phyloP scores from a whole-genome alignment of 2,329 filamentous ascomycete genomes.

The Bipolaris sorokiniana region DNA sequence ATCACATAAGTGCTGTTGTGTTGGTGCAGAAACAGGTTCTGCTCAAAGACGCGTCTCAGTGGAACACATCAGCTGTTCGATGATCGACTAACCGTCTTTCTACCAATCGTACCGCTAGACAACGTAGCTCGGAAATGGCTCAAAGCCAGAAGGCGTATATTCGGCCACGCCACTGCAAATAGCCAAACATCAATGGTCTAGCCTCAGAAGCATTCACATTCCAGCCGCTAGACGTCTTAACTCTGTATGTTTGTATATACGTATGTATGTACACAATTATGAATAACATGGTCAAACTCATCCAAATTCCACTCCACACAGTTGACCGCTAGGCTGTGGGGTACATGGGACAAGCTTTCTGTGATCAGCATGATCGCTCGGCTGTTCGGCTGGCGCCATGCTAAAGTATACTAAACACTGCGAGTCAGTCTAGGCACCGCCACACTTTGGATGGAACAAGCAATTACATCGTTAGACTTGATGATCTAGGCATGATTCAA shows the following conservation, averaged over 20 bases:
- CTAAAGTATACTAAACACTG: no score
- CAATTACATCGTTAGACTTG: not conserved
- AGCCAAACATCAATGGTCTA: not conserved
- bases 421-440: not conserved
- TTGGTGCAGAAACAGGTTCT: slow-evolving; percentile 8
- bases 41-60: not conserved
- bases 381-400: not conserved
- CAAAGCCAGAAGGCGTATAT: no score
- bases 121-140: not conserved
- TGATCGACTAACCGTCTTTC: not conserved
- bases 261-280: not conserved
- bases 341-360: slow-evolving; percentile 1
- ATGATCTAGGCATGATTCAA: not conserved
- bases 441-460: not conserved
- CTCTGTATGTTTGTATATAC: no score
- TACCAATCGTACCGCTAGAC: not conserved
- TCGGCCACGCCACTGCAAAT: not conserved
- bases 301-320: slow-evolving; percentile 3
- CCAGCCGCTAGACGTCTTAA: no score
- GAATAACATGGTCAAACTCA: not conserved
- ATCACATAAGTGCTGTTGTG: not conserved
- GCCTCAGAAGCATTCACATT: not conserved
- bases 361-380: slow-evolving; percentile 3
- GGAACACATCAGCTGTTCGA: not conserved
- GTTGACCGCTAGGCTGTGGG: not conserved